phyloP scores from a whole-genome alignment of 108 stramenopile genomes.

The Nitzschia sp. region DNA sequence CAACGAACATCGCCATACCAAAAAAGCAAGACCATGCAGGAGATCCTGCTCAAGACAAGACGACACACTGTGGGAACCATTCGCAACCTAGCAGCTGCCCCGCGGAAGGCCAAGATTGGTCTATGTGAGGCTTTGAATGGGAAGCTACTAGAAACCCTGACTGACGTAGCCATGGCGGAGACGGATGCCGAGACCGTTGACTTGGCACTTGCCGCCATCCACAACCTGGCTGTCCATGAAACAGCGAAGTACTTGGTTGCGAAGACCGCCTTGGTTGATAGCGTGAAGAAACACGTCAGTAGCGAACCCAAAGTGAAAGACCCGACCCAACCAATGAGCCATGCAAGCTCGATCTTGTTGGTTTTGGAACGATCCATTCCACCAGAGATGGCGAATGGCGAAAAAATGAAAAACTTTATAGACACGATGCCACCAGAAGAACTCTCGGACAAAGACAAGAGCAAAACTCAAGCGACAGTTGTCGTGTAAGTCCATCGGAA shows the following conservation, averaged over 20 bases:
- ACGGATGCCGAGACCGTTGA: conserved; percentile 41
- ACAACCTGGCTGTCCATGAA: conserved; percentile 53
- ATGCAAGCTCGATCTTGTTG: conserved; percentile 43
- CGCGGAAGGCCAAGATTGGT: conserved; percentile 43
- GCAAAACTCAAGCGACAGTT: no score
- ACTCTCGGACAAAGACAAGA: background rate
- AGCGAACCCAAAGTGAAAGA: conserved; percentile 18
- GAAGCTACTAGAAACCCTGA: conserved; percentile 44
- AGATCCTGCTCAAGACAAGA: conserved; percentile 48
- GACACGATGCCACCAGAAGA: conserved; percentile 9
- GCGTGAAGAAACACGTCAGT: conserved; percentile 33
- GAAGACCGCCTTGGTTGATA: conserved; percentile 41
- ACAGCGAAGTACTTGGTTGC: conserved; percentile 47
- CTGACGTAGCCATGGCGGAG: conserved; percentile 42
- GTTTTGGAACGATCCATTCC: conserved; percentile 56
- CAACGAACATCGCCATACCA: conserved; percentile 35
- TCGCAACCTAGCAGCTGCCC: conserved; percentile 61
- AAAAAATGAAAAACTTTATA: conserved; percentile 39
- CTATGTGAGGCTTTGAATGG: conserved; percentile 44
- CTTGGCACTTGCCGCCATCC: conserved; percentile 46
- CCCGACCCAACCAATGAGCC: conserved; percentile 5
- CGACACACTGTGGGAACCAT: conserved; percentile 46
- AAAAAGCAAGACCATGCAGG: conserved; percentile 41
- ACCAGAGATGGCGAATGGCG: conserved; percentile 37
- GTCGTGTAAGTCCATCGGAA: no score